phyloP scores from a whole-genome alignment of 1,284 basidiomycete species.

The Leucoagaricus sp. region DNA sequence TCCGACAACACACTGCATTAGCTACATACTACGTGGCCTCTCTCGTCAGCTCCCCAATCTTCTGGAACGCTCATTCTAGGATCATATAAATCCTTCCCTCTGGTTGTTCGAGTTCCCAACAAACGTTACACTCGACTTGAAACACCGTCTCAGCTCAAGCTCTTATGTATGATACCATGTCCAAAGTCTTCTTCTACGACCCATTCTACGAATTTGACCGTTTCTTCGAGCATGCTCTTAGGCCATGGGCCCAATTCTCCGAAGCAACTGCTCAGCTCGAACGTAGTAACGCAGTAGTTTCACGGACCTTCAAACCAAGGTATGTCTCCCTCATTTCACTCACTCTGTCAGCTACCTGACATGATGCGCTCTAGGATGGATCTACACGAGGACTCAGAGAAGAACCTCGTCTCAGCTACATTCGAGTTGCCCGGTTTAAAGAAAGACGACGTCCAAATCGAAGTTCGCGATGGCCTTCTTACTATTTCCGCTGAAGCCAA shows the following conservation, averaged over 20 bases:
- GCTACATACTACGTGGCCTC: no score
- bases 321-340: not conserved
- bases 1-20: no score
- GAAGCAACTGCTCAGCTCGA: not conserved
- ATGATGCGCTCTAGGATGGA: constrained; percentile 46
- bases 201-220: constrained; percentile 10
- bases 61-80: no score
- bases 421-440: constrained; percentile 33
- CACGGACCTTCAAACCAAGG: not conserved
- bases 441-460: constrained; percentile 14
- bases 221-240: constrained; percentile 6
- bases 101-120: no score
- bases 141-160: no score
- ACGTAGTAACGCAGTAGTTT: not conserved
- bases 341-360: not conserved
- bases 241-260: not conserved
- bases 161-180: no score
- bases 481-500: constrained; percentile 13
- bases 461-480: constrained; percentile 7
- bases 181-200: no score
- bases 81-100: no score
- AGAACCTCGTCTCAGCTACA: constrained; percentile 44
- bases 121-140: no score
- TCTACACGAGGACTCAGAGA: constrained; percentile 41
- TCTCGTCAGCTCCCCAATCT: no score